Evolutionary conservation across 2,329 filamentous ascomycete species (phyloP), one percentile per base, ranked within the genome.

Genomic region (Trichoderma sp.): DNA sequence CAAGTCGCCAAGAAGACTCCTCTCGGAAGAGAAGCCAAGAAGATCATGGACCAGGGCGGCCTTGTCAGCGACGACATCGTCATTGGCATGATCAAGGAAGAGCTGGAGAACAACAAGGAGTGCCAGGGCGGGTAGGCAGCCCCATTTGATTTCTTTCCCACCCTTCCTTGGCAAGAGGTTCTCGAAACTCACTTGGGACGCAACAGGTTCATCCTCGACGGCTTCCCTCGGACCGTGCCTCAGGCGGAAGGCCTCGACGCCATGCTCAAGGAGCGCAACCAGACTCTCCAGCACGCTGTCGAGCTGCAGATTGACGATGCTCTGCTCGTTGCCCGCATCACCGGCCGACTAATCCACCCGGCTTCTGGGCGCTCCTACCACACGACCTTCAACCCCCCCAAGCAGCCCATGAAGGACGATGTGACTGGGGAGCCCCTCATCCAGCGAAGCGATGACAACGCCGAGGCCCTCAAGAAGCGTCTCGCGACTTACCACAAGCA

Each of bases 31-130:
- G 93, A 97, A 83, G 95, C 95, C 71, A 99, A 99, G 89, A 98
- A 98, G 88, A 99, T 99, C 80, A 99, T 99, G 95, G 95, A 99
- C 77, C 90, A 94, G 78, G 95, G 95, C 73, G 94, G 94, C 72
- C 88, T 99, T 66, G 95, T 99, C 78, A 96, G 93, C 79, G 95
- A 99, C 80, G 94, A 98, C 77, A 99, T 99, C 77, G 94, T 99
- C 87, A 91, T 99, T 79, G 93, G 94, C 80, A 99, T 99, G 95
- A 99, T 99, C 84, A 94, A 95, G 88, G 91, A 90, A 78, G 94
- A 99, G 85, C 86, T 99, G 59, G 91, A 96, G 75, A 90, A 85
- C 81, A 99, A 99, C 84, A 81, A 86, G 75, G 94, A 99, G 82
- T 99, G 95, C 87, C 91, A 91, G 83, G 94, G 94, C 80, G 95